Conservation (phyloP, 345 rosid genomes). For the Hypericum androsaemum region DNA sequence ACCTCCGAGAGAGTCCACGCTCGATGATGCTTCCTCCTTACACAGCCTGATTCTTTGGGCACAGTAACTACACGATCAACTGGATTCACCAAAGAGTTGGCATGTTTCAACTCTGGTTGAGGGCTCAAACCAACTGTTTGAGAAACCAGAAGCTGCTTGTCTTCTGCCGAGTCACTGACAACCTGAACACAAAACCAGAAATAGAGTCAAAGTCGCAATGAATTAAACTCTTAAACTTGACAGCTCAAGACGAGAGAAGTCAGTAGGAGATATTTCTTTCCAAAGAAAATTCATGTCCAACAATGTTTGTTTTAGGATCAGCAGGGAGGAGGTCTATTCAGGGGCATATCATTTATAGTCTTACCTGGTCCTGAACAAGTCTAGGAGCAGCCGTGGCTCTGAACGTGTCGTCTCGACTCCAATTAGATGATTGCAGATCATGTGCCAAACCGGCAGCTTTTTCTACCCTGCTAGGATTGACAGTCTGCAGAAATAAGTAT, state of each 20-base stretch:
- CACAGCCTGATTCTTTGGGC: slow-evolving; percentile 54
- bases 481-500: slow-evolving; percentile 55
- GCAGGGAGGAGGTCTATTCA: too few relatives aligned
- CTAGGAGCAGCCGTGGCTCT: slow-evolving; percentile 26
- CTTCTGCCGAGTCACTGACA: slow-evolving; percentile 26
- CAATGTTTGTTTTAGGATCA: too few relatives aligned
- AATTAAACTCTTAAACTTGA: too few relatives aligned
- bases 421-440: slow-evolving; percentile 29
- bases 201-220: slow-evolving; percentile 4
- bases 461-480: slow-evolving; percentile 40
- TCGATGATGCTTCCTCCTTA: slow-evolving; percentile 90
- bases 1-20: slow-evolving; percentile 96
- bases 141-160: slow-evolving; percentile 15
- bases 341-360: too few relatives aligned
- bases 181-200: slow-evolving; percentile 22
- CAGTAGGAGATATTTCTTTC: too few relatives aligned
- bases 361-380: slow-evolving; percentile 38
- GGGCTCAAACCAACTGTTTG: slow-evolving; percentile 24
- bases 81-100: slow-evolving; percentile 43
- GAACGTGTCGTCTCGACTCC: slow-evolving; percentile 18
- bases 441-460: slow-evolving; percentile 25
- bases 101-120: slow-evolving; percentile 28
- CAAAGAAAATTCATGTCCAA: too few relatives aligned
- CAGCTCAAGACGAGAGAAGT: too few relatives aligned
- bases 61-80: slow-evolving; percentile 37